phyloP scores from a whole-genome alignment of 495 filamentous ascomycete genomes.

The Penicillium herquei region DNA sequence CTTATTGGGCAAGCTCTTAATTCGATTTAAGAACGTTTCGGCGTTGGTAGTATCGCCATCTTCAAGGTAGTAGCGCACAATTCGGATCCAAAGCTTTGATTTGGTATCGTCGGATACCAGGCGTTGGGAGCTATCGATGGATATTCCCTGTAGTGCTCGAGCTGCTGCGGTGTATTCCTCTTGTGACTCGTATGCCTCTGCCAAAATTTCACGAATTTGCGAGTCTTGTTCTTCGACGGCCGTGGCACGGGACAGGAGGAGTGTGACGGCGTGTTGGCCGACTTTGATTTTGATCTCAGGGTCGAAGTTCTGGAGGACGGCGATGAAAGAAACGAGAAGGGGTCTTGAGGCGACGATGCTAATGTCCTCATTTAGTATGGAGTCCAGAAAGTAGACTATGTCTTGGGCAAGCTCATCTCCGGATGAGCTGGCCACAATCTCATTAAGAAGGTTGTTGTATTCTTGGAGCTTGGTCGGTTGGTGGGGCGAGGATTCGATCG shows the following conservation, averaged over 20 bases:
- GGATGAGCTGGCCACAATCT: constrained; percentile 58
- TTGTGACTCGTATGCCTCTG: constrained; percentile 75
- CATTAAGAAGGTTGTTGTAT: constrained; percentile 66
- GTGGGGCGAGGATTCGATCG: constrained; percentile 51
- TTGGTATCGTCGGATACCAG: constrained; percentile 76
- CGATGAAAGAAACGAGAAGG: constrained; percentile 66
- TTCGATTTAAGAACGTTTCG: constrained; percentile 83
- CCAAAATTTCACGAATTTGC: constrained; percentile 74
- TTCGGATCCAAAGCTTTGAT: constrained; percentile 83
- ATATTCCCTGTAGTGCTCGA: constrained; percentile 74
- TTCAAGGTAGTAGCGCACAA: constrained; percentile 91
- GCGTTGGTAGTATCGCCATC: constrained; percentile 87
- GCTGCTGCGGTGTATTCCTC: constrained; percentile 82
- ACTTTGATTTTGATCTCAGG: constrained; percentile 66
- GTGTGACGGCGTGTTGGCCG: constrained; percentile 63
- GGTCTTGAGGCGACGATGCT: constrained; percentile 74
- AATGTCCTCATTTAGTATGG: constrained; percentile 63
- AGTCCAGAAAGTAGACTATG: constrained; percentile 66
- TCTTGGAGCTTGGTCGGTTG: constrained; percentile 55
- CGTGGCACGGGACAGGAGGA: constrained; percentile 62
- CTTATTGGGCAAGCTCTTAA: constrained; percentile 85
- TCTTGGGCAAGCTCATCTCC: constrained; percentile 57
- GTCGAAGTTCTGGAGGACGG: constrained; percentile 53
- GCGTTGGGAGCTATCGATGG: constrained; percentile 82
- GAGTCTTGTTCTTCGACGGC: constrained; percentile 85